These are phyloP conservation scores for Mucor lusitanicus DNA, from an alignment of 371 early-diverging fungal genomes.

Conservation along the genomic window DNA sequence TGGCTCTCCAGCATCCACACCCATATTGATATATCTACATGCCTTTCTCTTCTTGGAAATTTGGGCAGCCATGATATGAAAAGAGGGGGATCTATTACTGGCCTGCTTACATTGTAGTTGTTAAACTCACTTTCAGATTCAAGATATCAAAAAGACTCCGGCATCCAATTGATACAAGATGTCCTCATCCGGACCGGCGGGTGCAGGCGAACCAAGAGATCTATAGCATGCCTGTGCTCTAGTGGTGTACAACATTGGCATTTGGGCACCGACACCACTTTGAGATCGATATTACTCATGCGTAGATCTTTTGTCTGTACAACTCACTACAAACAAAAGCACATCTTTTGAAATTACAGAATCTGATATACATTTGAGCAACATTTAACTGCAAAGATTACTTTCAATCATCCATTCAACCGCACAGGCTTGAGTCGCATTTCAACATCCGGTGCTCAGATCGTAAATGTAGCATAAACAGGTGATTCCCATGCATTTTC, in stretches of 20 bases:
- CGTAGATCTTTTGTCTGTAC: no score
- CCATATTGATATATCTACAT: constrained; percentile 13
- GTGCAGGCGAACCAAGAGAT: not conserved
- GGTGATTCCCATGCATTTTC: not conserved
- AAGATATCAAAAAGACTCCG: not conserved
- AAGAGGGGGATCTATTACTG: constrained; percentile 19
- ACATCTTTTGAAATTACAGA: no score
- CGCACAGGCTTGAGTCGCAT: no score
- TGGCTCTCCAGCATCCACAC: not conserved
- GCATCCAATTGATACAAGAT: not conserved
- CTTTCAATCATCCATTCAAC: no score
- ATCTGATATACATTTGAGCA: no score
- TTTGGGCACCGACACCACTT: no score
- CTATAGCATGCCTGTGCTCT: no score
- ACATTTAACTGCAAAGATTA: no score
- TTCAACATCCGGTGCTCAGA: no score
- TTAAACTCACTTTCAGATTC: not conserved
- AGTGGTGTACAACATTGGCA: no score
- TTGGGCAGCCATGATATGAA: constrained; percentile 46
- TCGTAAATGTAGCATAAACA: not conserved
- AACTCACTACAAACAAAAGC: no score
- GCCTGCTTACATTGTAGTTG: not conserved
- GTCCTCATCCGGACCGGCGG: not conserved
- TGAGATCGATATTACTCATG: no score
- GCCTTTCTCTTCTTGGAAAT: constrained; percentile 81